Conservation (phyloP, 371 early-diverging fungal species). For the Rhizomucor miehei region DNA sequence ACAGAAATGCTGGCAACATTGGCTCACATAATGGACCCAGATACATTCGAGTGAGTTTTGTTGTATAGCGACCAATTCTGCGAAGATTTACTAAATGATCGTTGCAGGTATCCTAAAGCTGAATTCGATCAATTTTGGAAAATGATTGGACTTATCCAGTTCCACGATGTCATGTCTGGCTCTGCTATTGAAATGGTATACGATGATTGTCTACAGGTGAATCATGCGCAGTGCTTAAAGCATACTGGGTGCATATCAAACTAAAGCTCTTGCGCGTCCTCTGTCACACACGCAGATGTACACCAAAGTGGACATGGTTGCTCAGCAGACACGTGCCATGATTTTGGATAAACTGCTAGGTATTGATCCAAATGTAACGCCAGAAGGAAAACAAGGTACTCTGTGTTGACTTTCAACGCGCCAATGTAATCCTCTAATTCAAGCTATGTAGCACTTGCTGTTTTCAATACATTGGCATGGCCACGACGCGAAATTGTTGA, state of each 20-base stretch:
- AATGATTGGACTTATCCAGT: conserved; percentile 87
- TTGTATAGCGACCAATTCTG: not conserved
- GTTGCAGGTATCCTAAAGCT: conserved; percentile 62
- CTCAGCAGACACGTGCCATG: conserved; percentile 34
- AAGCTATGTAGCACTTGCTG: conserved; percentile 38
- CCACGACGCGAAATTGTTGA: conserved; percentile 68
- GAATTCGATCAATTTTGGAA: conserved; percentile 89
- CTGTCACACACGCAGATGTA: conserved; percentile 43
- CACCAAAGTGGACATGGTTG: conserved; percentile 34
- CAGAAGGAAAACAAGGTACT: conserved; percentile 18
- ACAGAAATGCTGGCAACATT: conserved; percentile 73
- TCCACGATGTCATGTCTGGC: conserved; percentile 93
- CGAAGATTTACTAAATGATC: not conserved
- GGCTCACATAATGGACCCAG: conserved; percentile 23
- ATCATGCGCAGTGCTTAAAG: conserved; percentile 6
- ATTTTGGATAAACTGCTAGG: conserved; percentile 28
- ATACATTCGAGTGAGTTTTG: conserved; percentile 4
- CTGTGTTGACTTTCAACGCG: too few species aligned
- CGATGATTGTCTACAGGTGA: conserved; percentile 73
- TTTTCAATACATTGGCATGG: conserved; percentile 85
- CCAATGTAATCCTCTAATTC: not conserved
- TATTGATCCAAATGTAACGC: conserved; percentile 8
- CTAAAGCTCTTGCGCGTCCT: not conserved
- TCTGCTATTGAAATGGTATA: conserved; percentile 90
- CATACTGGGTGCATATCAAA: not conserved